These are phyloP conservation scores for Boletus reticulatus DNA, from an alignment of 768 basidiomycete genomes.

Conservation along the genomic window DNA sequence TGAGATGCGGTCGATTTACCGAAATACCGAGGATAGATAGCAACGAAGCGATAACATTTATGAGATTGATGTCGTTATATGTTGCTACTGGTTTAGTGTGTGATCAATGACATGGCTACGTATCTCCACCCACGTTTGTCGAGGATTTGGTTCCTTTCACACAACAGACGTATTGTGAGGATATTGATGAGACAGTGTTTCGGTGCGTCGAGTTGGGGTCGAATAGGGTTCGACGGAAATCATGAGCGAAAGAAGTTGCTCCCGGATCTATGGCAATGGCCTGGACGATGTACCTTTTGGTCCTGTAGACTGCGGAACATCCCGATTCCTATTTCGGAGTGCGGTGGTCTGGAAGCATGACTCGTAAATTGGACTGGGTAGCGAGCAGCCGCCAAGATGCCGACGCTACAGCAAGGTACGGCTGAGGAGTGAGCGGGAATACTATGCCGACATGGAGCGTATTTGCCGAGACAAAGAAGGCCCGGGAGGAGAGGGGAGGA, in stretches of 20 bases:
- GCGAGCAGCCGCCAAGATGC: conserved; percentile 1
- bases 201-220: background rate
- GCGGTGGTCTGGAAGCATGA: background rate
- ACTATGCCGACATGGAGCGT: conserved; percentile 7
- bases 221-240: no score
- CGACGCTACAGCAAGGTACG: conserved; percentile 2
- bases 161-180: background rate
- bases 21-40: conserved; percentile 6
- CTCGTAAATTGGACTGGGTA: background rate
- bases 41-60: conserved; percentile 1
- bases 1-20: background rate
- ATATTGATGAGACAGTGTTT: conserved; percentile 5
- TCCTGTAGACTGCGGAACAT: background rate
- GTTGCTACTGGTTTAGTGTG: background rate
- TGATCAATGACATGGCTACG: background rate
- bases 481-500: conserved; percentile 9
- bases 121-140: conserved; percentile 14
- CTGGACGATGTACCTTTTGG: background rate
- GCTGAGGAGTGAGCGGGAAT: conserved; percentile 5
- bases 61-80: background rate
- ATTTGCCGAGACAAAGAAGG: conserved; percentile 6
- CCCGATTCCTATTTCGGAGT: background rate
- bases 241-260: background rate
- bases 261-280: no score
- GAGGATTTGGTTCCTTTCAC: conserved; percentile 8